Conservation (phyloP, 2,329 filamentous ascomycete species). For the Ascochyta fabae region DNA sequence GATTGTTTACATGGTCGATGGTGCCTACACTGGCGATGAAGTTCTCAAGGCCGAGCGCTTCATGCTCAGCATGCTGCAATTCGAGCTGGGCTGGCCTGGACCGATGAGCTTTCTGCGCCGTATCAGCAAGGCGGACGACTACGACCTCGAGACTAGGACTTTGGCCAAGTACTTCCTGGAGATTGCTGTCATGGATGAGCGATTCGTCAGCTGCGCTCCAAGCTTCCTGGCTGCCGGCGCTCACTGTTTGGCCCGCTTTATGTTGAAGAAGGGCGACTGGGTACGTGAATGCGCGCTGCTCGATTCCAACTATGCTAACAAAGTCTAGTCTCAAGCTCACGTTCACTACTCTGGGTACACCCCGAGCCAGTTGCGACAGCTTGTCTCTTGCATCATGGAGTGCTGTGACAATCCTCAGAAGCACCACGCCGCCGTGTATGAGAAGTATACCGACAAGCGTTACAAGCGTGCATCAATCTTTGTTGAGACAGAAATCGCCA, state of each 20-base stretch:
- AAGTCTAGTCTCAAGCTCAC: slow-evolving; percentile 73
- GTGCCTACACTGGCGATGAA: slow-evolving; percentile 86
- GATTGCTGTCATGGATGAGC: slow-evolving; percentile 96
- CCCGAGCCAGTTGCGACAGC: slow-evolving; percentile 77
- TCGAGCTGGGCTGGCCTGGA: slow-evolving; percentile 96
- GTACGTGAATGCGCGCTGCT: slow-evolving; percentile 60
- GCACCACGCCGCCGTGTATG: slow-evolving; percentile 86
- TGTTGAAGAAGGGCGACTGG: slow-evolving; percentile 93
- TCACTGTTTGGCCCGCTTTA: slow-evolving; percentile 86
- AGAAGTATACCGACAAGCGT: slow-evolving; percentile 88
- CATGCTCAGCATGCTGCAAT: slow-evolving; percentile 96
- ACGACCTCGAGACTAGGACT: slow-evolving; percentile 92
- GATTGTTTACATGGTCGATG: slow-evolving; percentile 98
- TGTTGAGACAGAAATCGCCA: slow-evolving; percentile 75
- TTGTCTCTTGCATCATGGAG: slow-evolving; percentile 80
- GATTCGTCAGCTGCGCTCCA: slow-evolving; percentile 88
- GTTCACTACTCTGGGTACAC: slow-evolving; percentile 95
- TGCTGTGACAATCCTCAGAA: slow-evolving; percentile 82
- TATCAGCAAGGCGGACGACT: slow-evolving; percentile 98
- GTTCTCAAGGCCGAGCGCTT: slow-evolving; percentile 97
- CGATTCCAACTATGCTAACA: slow-evolving; percentile 44
- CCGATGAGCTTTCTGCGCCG: slow-evolving; percentile 97
- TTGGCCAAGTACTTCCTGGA: slow-evolving; percentile 98
- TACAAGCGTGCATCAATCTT: slow-evolving; percentile 85
- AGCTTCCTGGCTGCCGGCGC: slow-evolving; percentile 91